Base-by-base conservation (phyloP, 73 alveolate species). In the Diophrys appendiculata region DNA sequence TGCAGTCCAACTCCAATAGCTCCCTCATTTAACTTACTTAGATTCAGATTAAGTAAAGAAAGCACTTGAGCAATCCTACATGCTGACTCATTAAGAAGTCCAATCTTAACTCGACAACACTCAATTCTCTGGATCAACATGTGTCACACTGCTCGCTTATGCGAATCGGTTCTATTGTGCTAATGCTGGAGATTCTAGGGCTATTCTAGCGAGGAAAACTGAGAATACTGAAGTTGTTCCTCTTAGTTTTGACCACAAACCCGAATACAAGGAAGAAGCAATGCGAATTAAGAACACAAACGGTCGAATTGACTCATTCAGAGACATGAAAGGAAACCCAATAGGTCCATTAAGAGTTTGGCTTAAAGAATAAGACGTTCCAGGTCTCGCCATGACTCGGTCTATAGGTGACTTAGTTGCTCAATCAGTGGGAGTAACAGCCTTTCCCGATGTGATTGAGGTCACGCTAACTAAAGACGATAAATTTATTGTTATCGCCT, bases 331-430 rank as follows among this genome's bases (percentile, higher is more conserved):
- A 31, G 94, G 96, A 5, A 91, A 86, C 65, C 89, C 93, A 25
- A 83, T 95, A 52, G 99, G 99, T 0, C 99, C 99, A 1, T 83
- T 82, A 28, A 93, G 99, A 88, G 98, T 95, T 0, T 97, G 98
- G 98, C 88, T 91, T 26, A 89, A 87, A 74, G 84, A 90, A 60
- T 93, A 94, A 68, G 96, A 97, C 78, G 93, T 93, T 23, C 96
- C 99, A 25, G 99, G 99, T 28, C 82, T 97, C 8, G 99, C 99
- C 0, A 97, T 97, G 99, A 87, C 98, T 54, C 90, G 99, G 73
- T 92, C 98, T 43, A 91, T 97, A 53, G 99, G 99, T 29, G 99
- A 97, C 82, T 65, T 80, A 68, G 82, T 93, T 43, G 99, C 99
- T 11, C 95, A 92, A 68, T 54, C 73, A 73, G 96, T 90, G 14